phyloP scores from a whole-genome alignment of 495 filamentous ascomycete genomes.

The Lasiosphaeria miniovina region DNA sequence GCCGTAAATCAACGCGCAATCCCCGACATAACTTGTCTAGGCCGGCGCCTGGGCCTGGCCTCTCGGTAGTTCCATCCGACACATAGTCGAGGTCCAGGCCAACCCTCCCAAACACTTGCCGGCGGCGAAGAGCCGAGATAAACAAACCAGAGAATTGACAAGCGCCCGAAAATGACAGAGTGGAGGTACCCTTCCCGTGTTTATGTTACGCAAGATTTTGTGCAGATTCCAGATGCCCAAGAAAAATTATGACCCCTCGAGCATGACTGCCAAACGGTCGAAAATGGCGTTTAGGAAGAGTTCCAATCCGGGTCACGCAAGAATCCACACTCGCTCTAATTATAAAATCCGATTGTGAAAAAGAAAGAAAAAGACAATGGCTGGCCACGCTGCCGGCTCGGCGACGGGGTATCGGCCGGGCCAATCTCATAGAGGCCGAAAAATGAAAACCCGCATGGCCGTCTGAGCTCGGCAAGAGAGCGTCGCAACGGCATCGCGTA shows the following conservation, averaged over 20 bases:
- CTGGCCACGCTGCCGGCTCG: not conserved
- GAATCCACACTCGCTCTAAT: not conserved
- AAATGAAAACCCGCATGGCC: not conserved
- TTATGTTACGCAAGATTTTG: slow-evolving; percentile 12
- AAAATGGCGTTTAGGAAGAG: not conserved
- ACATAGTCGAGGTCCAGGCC: not conserved
- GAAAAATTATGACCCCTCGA: not conserved
- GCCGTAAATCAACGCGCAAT: not conserved
- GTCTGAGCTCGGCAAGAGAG: not conserved
- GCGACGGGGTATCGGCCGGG: not conserved
- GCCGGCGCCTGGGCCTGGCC: no score
- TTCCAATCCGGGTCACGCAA: not conserved
- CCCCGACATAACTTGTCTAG: not conserved
- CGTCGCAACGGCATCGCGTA: slow-evolving; percentile 26
- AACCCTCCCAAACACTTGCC: not conserved
- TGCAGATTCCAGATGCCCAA: slow-evolving; percentile 13
- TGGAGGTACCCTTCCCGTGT: not conserved
- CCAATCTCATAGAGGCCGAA: not conserved
- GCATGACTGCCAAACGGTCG: not conserved
- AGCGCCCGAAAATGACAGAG: not conserved
- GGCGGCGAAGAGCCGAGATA: not conserved
- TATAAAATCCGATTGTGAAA: not conserved
- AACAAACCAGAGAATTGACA: not conserved
- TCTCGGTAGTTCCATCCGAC: no score
- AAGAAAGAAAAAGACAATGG: not conserved